Evolutionary conservation across 306 rosid genomes (phyloP), one percentile per base, ranked within the genome.

Genomic region (Oxytropis ochrocephala): DNA sequence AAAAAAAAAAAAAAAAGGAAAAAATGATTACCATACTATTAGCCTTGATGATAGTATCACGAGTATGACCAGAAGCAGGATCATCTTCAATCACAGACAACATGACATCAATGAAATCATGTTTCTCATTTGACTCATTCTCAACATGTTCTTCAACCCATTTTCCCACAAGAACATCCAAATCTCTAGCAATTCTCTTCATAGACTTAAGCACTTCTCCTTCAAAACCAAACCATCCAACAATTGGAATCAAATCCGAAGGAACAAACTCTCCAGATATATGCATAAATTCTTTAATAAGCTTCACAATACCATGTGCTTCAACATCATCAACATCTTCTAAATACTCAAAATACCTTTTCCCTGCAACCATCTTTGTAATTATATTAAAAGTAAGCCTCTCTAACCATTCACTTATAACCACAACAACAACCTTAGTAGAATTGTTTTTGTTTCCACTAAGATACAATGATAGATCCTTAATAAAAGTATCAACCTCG

Each of bases 21-120:
- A 19, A 59, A 61, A 61, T 7, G 16, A 52, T 5, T 74, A 82
- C 86, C 80, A 51, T 12, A 17, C 73, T 24, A 56, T 73, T 81
- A 39, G 83, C 85, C 36, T 85, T 87, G 74, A 87, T 76, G 44
- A 87, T 70, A 4, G 78, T 74, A 2, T 85, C 90, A 6, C 88
- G 79, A 0, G 73, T 3, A 38, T 76, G 58, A 12, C 83, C 74
- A 57, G 80, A n/a, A n/a, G n/a, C n/a, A n/a, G n/a, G n/a, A n/a
- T n/a, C n/a, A n/a, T n/a, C n/a, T n/a, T n/a, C n/a, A 61, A 83
- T 63, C 16, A 49, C 69, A 44, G 83, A 81, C 0, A 85, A 61
- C 90, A 83, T 68, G 14, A 85, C 69, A 61, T 88, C 85, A 42
- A 85, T 83, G 79, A 83, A 85, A 67, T 87, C 88, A 41, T 70